Evolutionary conservation across 805 yeast genomes (phyloP).

Genomic region (Sporopachydermia lactativora): DNA sequence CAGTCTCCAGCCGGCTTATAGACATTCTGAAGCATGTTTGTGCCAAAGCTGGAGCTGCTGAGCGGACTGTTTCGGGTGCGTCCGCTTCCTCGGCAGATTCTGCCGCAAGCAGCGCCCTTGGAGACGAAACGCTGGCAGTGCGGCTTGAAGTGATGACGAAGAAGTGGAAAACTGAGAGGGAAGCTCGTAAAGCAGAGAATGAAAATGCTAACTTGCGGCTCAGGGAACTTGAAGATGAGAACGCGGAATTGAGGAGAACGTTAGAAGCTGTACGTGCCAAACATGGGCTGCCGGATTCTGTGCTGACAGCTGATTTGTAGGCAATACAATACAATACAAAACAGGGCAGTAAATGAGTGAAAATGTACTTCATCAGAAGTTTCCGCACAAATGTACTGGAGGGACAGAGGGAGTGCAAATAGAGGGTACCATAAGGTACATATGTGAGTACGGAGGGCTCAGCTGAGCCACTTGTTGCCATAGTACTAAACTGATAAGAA

Average conservation of each 20-base stretch:
- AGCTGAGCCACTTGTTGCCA: too few species aligned
- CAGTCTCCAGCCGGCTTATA: constrained; percentile 1
- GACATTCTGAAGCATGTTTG: constrained; percentile 4
- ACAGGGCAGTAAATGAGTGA: too few species aligned
- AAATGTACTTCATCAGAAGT: too few species aligned
- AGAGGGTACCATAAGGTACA: too few species aligned
- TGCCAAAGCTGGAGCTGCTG: constrained; percentile 2
- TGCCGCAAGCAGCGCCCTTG: constrained; percentile 9
- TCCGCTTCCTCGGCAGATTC: constrained; percentile 6
- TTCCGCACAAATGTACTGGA: too few species aligned
- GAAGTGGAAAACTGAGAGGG: constrained; percentile 60
- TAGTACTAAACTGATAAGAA: too few species aligned
- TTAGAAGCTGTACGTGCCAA: constrained; percentile 8
- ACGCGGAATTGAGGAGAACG: constrained; percentile 23
- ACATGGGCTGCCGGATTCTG: background rate
- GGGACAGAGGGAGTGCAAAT: too few species aligned
- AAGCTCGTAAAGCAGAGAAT: constrained; percentile 47
- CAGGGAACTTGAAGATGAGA: constrained; percentile 41
- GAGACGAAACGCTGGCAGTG: constrained; percentile 26
- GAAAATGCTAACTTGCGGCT: constrained; percentile 39
- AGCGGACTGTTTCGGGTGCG: constrained; percentile 12
- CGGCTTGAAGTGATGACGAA: constrained; percentile 48
- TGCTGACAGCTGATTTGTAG: too few species aligned
- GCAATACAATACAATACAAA: too few species aligned
- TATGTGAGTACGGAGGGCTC: too few species aligned